These are phyloP conservation scores for Coemansia sp. DNA, from an alignment of 192 early-diverging fungal species.

Conservation along the genomic window DNA sequence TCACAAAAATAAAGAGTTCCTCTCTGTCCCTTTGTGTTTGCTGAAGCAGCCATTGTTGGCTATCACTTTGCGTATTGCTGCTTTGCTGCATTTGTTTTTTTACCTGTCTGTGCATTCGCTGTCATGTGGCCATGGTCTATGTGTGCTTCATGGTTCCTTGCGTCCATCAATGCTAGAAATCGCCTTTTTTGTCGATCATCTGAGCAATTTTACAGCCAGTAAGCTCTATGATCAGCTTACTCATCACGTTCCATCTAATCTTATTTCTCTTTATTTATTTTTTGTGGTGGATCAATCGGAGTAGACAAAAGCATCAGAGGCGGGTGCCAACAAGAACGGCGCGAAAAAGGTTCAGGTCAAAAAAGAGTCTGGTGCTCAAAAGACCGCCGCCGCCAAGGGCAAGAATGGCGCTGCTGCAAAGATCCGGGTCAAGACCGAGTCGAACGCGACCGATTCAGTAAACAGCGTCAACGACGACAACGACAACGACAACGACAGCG, in stretches of 20 bases:
- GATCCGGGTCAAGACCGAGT: slow-evolving; percentile 43
- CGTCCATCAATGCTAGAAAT: too few species aligned
- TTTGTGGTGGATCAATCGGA: not conserved
- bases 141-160: not conserved
- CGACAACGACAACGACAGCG: slow-evolving; percentile 25
- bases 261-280: not conserved
- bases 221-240: not conserved
- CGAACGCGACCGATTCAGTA: slow-evolving; percentile 16
- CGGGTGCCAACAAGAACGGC: not conserved
- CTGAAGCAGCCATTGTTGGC: not conserved
- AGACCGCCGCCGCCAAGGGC: slow-evolving; percentile 1
- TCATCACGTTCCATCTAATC: not conserved
- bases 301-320: not conserved
- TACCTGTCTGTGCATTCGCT: not conserved
- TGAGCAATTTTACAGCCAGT: not conserved
- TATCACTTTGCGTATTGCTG: too few species aligned
- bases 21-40: not conserved
- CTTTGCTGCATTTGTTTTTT: not conserved
- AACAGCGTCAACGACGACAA: slow-evolving; percentile 37
- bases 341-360: slow-evolving; percentile 14
- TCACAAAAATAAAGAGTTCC: not conserved
- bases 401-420: slow-evolving; percentile 31
- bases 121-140: not conserved
- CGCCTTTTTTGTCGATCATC: too few species aligned
- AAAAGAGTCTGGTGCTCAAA: slow-evolving; percentile 23